Evolutionary conservation across 2,329 filamentous ascomycete genomes (phyloP), one percentile per base, ranked within the genome.

Genomic region (Penicillium frequentans): DNA sequence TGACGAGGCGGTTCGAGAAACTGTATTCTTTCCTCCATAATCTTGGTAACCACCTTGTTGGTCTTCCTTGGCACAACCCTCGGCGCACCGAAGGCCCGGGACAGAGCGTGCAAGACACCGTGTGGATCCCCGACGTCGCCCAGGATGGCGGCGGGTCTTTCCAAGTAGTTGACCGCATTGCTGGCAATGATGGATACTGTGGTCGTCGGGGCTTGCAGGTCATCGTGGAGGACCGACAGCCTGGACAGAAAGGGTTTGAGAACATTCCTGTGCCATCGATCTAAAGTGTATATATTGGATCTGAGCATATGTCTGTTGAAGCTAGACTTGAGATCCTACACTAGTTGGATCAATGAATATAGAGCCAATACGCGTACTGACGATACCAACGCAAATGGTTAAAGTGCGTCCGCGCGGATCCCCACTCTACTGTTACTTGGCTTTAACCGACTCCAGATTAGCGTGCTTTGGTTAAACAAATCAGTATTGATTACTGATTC

Each of bases 1-100:
- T 86, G 27, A 82, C 84, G 5, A 83, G 84, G 57, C 83, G 86
- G 13, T 87, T 89, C 65, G 89, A 92, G 71, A 77, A 84, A 5
- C 76, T 91, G 0, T 86, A 89, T 59, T 77, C 80, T 0, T 71
- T 83, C 4, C 78, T 84, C 3, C 87, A 91, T 65, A 75, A 78
- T 27, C 68, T 90, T 19, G 70, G 86, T 14, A 88, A 84, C 52
- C 77, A 77, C 57, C 64, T 86, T 5, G 80, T 82, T 6, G 77
- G 81, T 5, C 75, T 89, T 52, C 88, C 87, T 1, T 78, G 78
- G 31, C 77, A 76, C 56, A 90, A 90, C 64, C 81, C 84, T 10
- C 81, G 89, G 21, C 81, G 86, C 3, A 73, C 75, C 1, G 86
- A 90, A 59, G 73, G 79, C 52, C 80, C 84, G 45, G 88, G 86